Base-by-base conservation (phyloP, 345 rosid species). In the Adansonia digitata region DNA sequence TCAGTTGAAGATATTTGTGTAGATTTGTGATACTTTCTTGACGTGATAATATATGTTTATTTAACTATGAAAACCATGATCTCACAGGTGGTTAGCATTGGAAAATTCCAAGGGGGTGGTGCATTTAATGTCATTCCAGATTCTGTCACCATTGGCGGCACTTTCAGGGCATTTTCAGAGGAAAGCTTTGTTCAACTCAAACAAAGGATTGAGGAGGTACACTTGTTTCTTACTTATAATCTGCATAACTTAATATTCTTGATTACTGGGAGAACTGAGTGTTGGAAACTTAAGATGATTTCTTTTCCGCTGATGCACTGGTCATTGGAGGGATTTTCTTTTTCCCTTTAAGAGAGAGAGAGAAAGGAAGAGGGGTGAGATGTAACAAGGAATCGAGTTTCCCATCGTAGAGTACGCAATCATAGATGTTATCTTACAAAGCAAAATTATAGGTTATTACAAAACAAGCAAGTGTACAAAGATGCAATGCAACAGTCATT, bases 91-190 rank as follows among this genome's bases (percentile, higher is more conserved):
- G 90, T 94, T 46, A 87, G 92, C 0, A 88, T 94, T 37, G 85
- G 86, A 40, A 87, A 81, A 73, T 81, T 94, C 72, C 77, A 84
- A 26, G 97, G 97, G 72, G 96, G 97, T 4, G 88, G 83, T 18
- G 88, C 94, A n/a, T n/a, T n/a, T n/a, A n/a, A n/a, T n/a, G n/a
- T 90, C 29, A 92, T 94, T 79, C 97, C 96, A 5, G 96, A 89
- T 79, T 86, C 91, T 31, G 90, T 92, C 56, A 84, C 91, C 2
- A 83, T 92, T 31, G 89, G 97, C 43, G 98, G 97, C 61, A 94
- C 97, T 69, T 82, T 88, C 81, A 79, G 97, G 79, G 93, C 93
- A 73, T 87, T 90, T 77, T 87, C 84, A 0, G 78, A 80, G 46
- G 85, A 88, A 72, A 82, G 89, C 51, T 79, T 87, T 40, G 24